phyloP scores from a whole-genome alignment of 176 grass and related monocot genomes.

The Oryza australiensis region DNA sequence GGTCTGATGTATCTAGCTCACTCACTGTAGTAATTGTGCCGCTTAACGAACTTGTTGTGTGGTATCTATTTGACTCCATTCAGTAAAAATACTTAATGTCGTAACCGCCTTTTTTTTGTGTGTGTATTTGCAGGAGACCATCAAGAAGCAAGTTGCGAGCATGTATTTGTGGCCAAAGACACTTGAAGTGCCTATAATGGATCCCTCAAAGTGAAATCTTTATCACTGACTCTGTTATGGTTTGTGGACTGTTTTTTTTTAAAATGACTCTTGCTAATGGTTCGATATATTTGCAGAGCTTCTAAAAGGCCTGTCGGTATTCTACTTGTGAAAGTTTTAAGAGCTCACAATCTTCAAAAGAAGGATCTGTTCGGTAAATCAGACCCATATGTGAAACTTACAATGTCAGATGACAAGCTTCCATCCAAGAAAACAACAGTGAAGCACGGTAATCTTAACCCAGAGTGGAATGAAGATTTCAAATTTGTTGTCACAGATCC shows the following conservation, averaged over 20 bases:
- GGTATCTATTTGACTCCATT: conserved; percentile 11
- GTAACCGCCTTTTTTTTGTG: conserved; percentile 1
- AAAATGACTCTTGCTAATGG: conserved; percentile 10
- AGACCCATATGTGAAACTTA: conserved; percentile 92
- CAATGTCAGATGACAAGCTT: conserved; percentile 78
- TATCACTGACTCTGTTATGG: conserved; percentile 13
- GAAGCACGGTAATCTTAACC: conserved; percentile 83
- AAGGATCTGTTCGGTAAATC: conserved; percentile 89
- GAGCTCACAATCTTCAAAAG: conserved; percentile 69
- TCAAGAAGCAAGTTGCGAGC: conserved; percentile 86
- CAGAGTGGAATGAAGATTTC: conserved; percentile 92
- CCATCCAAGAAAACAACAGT: conserved; percentile 87
- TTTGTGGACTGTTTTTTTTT: neutral
- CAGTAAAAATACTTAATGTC: conserved; percentile 26
- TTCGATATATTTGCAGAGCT: conserved; percentile 57
- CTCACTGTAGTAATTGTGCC: neutral
- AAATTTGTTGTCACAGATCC: conserved; percentile 83
- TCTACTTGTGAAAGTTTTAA: conserved; percentile 71
- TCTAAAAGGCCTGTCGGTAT: conserved; percentile 81
- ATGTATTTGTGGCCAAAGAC: conserved; percentile 97
- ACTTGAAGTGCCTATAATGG: conserved; percentile 85
- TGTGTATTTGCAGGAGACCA: conserved; percentile 64
- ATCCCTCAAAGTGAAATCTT: conserved; percentile 70
- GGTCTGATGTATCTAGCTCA: neutral
- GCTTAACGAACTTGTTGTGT: neutral